phyloP scores from a whole-genome alignment of 805 yeast species.

The Yamadazyma sp. region DNA sequence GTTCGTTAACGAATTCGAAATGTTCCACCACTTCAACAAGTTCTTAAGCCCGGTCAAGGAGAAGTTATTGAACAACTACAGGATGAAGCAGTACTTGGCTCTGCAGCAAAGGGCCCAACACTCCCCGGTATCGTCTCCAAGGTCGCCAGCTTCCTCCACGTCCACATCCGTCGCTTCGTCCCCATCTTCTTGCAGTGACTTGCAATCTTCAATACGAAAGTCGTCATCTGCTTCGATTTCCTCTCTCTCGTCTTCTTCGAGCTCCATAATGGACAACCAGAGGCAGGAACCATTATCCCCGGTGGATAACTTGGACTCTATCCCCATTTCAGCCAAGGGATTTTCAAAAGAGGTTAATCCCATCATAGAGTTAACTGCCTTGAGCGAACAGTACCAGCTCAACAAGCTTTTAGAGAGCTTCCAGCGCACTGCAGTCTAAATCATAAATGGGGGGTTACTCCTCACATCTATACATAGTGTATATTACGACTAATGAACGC shows the following conservation, averaged over 20 bases:
- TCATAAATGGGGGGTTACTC: too few species aligned
- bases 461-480: too few species aligned
- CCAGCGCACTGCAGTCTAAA: too few species aligned
- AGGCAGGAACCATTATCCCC: slow-evolving; percentile 24
- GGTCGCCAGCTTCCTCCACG: neutral
- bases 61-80: slow-evolving; percentile 32
- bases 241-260: slow-evolving; percentile 9
- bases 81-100: slow-evolving; percentile 26
- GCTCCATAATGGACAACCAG: slow-evolving; percentile 7
- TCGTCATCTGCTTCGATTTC: slow-evolving; percentile 10
- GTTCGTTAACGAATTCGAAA: slow-evolving; percentile 45
- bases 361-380: slow-evolving; percentile 34
- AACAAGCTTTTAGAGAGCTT: slow-evolving; percentile 24
- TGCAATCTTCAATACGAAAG: slow-evolving; percentile 2
- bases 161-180: slow-evolving; percentile 6
- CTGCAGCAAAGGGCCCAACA: slow-evolving; percentile 15
- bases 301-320: slow-evolving; percentile 10
- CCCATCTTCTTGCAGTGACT: neutral
- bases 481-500: slow-evolving; percentile 8
- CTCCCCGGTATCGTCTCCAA: slow-evolving; percentile 1
- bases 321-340: neutral
- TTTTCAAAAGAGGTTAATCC: slow-evolving; percentile 27
- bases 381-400: slow-evolving; percentile 34
- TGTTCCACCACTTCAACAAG: slow-evolving; percentile 38
- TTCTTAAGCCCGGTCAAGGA: slow-evolving; percentile 54